phyloP scores from a whole-genome alignment of 1,284 basidiomycete genomes.

The Rhodotorula sp. region DNA sequence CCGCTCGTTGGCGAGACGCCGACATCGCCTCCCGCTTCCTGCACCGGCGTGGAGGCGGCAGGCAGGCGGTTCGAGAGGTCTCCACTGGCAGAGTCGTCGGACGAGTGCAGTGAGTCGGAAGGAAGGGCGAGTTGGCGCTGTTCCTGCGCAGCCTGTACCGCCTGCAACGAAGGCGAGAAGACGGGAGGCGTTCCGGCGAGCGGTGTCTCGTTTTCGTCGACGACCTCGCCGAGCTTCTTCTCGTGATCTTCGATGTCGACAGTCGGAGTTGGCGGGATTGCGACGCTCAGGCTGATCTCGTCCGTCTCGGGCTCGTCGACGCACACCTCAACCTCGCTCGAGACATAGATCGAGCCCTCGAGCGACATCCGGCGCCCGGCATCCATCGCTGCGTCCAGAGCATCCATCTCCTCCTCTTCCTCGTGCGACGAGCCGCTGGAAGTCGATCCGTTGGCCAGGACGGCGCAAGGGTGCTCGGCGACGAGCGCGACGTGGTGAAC shows the following conservation, averaged over 20 bases:
- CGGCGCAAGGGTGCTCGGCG: not conserved
- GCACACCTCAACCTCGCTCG: slow-evolving; percentile 23
- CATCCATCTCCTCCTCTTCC: not conserved
- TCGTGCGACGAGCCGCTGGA: not conserved
- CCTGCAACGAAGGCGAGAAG: not conserved
- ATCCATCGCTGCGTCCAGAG: slow-evolving; percentile 5
- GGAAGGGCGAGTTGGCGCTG: not conserved
- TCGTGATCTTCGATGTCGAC: slow-evolving; percentile 4
- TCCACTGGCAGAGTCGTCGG: slow-evolving; percentile 2
- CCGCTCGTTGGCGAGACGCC: not conserved
- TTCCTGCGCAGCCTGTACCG: not conserved
- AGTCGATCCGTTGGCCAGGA: not conserved
- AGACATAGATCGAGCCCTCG: slow-evolving; percentile 30
- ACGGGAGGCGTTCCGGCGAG: not conserved
- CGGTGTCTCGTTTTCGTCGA: not conserved
- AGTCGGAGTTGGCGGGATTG: not conserved
- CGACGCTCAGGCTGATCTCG: slow-evolving; percentile 8
- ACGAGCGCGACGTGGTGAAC: slow-evolving; percentile 24
- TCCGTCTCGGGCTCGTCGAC: slow-evolving; percentile 19
- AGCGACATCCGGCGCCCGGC: slow-evolving; percentile 31
- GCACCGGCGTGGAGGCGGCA: not conserved
- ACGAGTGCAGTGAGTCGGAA: not conserved
- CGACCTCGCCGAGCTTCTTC: not conserved
- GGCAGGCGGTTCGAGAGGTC: slow-evolving; percentile 1
- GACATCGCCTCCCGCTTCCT: not conserved